These are phyloP conservation scores for Trichoderma parareesei DNA, from an alignment of 495 filamentous ascomycete genomes.

Conservation along the genomic window DNA sequence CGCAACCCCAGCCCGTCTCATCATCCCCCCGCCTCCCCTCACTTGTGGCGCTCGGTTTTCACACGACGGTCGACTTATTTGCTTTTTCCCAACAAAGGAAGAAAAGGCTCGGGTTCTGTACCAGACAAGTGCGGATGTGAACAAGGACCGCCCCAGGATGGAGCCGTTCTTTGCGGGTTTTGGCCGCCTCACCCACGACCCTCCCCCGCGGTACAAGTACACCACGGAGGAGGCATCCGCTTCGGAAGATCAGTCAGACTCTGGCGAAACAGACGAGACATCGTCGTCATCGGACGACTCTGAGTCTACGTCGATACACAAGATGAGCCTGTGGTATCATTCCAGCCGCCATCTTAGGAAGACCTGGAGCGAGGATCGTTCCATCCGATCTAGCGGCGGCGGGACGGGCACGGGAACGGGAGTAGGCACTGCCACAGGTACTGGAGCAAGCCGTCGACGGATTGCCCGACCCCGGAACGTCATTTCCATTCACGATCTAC, in stretches of 20 bases:
- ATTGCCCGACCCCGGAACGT: slow-evolving; percentile 41
- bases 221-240: slow-evolving; percentile 45
- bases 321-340: slow-evolving; percentile 37
- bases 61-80: slow-evolving; percentile 68
- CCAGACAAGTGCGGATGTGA: slow-evolving; percentile 50
- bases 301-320: slow-evolving; percentile 54
- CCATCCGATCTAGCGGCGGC: slow-evolving; percentile 41
- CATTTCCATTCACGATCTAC: slow-evolving; percentile 63
- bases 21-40: slow-evolving; percentile 67
- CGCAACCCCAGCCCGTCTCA: slow-evolving; percentile 56
- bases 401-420: slow-evolving; percentile 43
- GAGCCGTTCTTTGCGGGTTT: slow-evolving; percentile 79
- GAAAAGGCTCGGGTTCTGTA: slow-evolving; percentile 60
- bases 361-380: slow-evolving; percentile 38
- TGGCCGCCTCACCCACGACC: slow-evolving; percentile 58
- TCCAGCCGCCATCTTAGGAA: slow-evolving; percentile 36
- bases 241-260: slow-evolving; percentile 41
- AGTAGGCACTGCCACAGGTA: slow-evolving; percentile 44
- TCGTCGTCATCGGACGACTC: slow-evolving; percentile 61
- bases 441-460: slow-evolving; percentile 36
- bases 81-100: slow-evolving; percentile 79
- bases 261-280: slow-evolving; percentile 51
- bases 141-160: slow-evolving; percentile 52
- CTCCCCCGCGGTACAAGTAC: slow-evolving; percentile 34
- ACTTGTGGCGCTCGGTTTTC: slow-evolving; percentile 72